These are phyloP conservation scores for Saccharomycopsis hybrid DNA, from an alignment of 1,139 yeast species.

Conservation along the genomic window DNA sequence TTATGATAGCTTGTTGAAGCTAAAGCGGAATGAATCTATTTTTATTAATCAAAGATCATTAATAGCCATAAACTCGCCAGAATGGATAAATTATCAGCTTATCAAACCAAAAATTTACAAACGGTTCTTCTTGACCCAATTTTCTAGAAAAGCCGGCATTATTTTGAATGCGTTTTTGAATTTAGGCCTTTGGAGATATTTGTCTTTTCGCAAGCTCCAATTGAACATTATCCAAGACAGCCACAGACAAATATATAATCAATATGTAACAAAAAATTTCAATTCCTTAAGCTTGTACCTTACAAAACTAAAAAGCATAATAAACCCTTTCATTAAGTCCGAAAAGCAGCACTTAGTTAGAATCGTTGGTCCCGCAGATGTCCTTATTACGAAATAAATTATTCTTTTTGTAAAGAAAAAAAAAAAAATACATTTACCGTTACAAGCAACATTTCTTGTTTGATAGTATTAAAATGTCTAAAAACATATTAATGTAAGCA, in stretches of 20 bases:
- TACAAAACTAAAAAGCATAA: too few relatives aligned
- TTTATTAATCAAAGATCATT: constrained; percentile 7
- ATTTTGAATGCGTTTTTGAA: too few relatives aligned
- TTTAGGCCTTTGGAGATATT: too few relatives aligned
- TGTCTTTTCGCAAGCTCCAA: background rate
- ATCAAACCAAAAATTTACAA: constrained; percentile 4
- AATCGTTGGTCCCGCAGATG: constrained; percentile 13
- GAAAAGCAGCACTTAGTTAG: constrained; percentile 9
- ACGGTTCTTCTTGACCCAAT: constrained; percentile 1
- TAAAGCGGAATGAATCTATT: constrained; percentile 1
- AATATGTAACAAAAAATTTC: background rate
- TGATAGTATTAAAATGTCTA: too few relatives aligned
- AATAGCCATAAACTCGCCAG: constrained; percentile 2
- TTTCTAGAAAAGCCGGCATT: too few relatives aligned
- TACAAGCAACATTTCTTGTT: too few relatives aligned
- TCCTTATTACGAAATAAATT: constrained; percentile 3
- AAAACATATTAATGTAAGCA: too few relatives aligned
- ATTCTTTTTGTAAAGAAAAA: too few relatives aligned
- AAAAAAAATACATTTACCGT: too few relatives aligned
- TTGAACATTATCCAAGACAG: background rate
- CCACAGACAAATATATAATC: background rate
- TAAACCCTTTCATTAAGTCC: background rate
- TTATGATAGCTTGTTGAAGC: constrained; percentile 1
- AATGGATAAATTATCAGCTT: background rate
- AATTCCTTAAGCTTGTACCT: too few relatives aligned